Conservation (phyloP, 257 asterid species). For the Solanum stenotomum region DNA sequence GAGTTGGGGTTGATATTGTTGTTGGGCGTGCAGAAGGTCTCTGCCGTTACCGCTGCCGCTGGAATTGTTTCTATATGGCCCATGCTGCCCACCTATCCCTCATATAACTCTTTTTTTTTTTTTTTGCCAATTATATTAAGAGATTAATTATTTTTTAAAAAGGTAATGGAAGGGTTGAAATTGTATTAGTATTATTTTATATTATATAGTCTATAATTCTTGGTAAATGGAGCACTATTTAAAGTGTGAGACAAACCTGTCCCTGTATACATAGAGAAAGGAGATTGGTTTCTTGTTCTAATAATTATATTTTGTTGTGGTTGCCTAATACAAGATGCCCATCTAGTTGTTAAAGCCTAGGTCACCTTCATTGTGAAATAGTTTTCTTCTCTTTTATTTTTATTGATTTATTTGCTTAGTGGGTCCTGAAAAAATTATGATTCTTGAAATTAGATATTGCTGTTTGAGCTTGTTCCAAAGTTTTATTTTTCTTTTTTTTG, state of each 20-base stretch:
- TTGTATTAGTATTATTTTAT: not conserved
- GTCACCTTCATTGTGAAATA: slow-evolving; percentile 4
- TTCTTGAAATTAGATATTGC: slow-evolving; percentile 12
- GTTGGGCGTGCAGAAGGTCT: slow-evolving; percentile 30
- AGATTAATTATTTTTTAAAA: not conserved
- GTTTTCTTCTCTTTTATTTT: not conserved
- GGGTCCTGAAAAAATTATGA: slow-evolving; percentile 8
- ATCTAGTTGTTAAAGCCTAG: slow-evolving; percentile 4
- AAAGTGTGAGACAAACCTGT: slow-evolving; percentile 6
- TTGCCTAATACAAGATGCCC: slow-evolving; percentile 4
- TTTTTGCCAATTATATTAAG: not conserved
- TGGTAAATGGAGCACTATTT: slow-evolving; percentile 6
- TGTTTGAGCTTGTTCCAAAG: not conserved
- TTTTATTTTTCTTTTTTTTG: not conserved
- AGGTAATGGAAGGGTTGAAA: not conserved
- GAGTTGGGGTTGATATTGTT: slow-evolving; percentile 16
- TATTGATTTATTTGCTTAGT: not conserved
- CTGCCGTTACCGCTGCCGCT: slow-evolving; percentile 25
- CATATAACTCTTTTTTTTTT: not conserved
- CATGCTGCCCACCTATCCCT: slow-evolving; percentile 9
- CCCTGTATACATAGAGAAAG: slow-evolving; percentile 9
- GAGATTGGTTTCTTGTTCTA: slow-evolving; percentile 6
- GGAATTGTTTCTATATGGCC: slow-evolving; percentile 15
- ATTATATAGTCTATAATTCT: not conserved
- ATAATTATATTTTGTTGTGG: not conserved